These are phyloP conservation scores for Chloranthus sessilifolius DNA, from an alignment of 164 flowering plant species.

Conservation along the genomic window DNA sequence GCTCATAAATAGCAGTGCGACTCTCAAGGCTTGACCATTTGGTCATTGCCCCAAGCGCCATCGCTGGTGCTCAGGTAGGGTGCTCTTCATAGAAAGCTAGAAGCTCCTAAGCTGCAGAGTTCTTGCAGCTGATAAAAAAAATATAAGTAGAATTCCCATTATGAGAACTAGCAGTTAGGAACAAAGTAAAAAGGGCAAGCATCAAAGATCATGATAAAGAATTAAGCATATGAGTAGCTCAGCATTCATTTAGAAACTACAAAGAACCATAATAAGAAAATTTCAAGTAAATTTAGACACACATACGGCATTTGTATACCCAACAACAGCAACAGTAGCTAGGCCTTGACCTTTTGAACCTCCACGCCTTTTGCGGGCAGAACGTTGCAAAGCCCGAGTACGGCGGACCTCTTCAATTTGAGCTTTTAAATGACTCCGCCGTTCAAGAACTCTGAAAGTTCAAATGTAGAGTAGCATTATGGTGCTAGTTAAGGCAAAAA, in stretches of 20 bases:
- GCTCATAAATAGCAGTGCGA: too few species aligned
- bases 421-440: constrained; percentile 48
- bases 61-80: too few species aligned
- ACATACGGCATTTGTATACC: constrained; percentile 98
- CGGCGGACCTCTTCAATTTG: constrained; percentile 88
- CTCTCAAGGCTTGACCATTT: too few species aligned
- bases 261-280: not conserved
- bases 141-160: too few species aligned
- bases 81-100: too few species aligned
- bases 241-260: not conserved
- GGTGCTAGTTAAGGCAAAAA: too few species aligned
- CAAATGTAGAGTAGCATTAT: constrained; percentile 1
- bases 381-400: constrained; percentile 90
- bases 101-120: too few species aligned
- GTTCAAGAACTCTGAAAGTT: constrained; percentile 60
- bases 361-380: constrained; percentile 77
- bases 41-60: too few species aligned
- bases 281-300: constrained; percentile 3
- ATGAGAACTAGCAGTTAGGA: too few species aligned
- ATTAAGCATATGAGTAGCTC: not conserved
- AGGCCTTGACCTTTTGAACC: constrained; percentile 53
- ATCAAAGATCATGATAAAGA: not conserved
- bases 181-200: too few species aligned
- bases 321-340: constrained; percentile 90
- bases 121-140: not conserved